Base-by-base conservation (phyloP, 2,329 filamentous ascomycete species). In the Xylariaceae sp. region DNA sequence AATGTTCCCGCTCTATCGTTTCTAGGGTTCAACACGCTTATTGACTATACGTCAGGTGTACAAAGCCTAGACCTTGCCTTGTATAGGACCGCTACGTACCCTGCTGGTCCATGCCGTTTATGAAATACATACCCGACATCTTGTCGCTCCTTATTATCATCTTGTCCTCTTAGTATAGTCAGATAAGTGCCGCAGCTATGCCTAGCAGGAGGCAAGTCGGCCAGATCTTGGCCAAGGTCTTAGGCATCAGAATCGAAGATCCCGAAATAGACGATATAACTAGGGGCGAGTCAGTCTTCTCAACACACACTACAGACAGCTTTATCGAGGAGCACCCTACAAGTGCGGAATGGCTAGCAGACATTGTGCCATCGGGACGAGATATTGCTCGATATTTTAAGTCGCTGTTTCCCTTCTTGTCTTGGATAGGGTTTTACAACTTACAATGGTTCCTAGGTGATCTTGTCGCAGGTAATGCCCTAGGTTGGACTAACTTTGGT, bases 361-460 rank as follows among this genome's bases (percentile, higher is more conserved):
- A 87, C 2, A 74, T 89, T 18, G 69, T 83, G 0, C 95, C 93
- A 0, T 79, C 79, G 0, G 72, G 77, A 7, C 61, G 70, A 1
- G 81, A 89, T 37, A 51, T 88, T 2, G 47, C 73, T 4, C 65
- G 76, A 2, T 99, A 97, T 69, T 53, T 87, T 55, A 76, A 79
- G 62, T 89, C 84, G 14, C 77, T 98, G 1, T 96, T 99, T 64
- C 95, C 95, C 0, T 98, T 97, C 70, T 71, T 89, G 4, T 80
- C 85, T n/a, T 99, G 95, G 95, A 93, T 98, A 54, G 75, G 78
- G 10, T 85, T 87, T 65, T 99, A 99, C 77, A 99, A 99, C 71
- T 10, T 87, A 3, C 87, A 92, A 77, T 99, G 95, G 95, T 75
- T 97, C 5, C 73, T 86, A 16, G 95, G 95, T 67, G 95, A 99